Evolutionary conservation across 1,139 yeast species (phyloP).

Genomic region (Scheffersomyces stambukii): DNA sequence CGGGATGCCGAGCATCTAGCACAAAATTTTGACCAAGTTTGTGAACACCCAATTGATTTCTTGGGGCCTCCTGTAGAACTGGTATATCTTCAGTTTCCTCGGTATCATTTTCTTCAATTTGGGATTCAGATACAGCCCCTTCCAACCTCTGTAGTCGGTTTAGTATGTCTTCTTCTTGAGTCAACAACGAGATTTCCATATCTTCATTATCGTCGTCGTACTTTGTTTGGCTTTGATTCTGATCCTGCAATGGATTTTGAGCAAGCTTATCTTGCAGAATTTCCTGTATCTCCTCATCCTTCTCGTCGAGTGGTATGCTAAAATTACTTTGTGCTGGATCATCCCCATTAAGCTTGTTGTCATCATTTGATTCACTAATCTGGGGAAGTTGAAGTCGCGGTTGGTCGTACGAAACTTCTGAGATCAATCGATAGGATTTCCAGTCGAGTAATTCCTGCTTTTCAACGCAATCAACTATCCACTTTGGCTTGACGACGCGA

Average conservation of each 20-base stretch:
- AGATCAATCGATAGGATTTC: slow-evolving; percentile 58
- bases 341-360: slow-evolving; percentile 2
- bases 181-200: slow-evolving; percentile 1
- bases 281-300: slow-evolving; percentile 7
- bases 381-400: slow-evolving; percentile 24
- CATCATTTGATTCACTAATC: neutral
- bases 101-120: slow-evolving; percentile 6
- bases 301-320: no score
- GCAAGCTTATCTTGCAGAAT: no score
- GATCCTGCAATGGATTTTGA: neutral
- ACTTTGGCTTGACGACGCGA: slow-evolving; percentile 74
- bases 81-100: slow-evolving; percentile 8
- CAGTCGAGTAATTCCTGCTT: slow-evolving; percentile 53
- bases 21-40: slow-evolving; percentile 11
- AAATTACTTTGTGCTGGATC: no score
- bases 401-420: slow-evolving; percentile 51
- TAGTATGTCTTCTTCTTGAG: slow-evolving; percentile 5
- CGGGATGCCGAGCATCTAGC: slow-evolving; percentile 70
- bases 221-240: no score
- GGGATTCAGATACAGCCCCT: slow-evolving; percentile 8
- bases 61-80: slow-evolving; percentile 6
- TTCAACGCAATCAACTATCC: slow-evolving; percentile 70
- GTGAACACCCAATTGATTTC: slow-evolving; percentile 8
- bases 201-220: slow-evolving; percentile 8
- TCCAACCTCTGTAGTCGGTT: slow-evolving; percentile 6